These are phyloP conservation scores for Botrytis sinoallii DNA, from an alignment of 2,329 filamentous ascomycete genomes.

Conservation along the genomic window DNA sequence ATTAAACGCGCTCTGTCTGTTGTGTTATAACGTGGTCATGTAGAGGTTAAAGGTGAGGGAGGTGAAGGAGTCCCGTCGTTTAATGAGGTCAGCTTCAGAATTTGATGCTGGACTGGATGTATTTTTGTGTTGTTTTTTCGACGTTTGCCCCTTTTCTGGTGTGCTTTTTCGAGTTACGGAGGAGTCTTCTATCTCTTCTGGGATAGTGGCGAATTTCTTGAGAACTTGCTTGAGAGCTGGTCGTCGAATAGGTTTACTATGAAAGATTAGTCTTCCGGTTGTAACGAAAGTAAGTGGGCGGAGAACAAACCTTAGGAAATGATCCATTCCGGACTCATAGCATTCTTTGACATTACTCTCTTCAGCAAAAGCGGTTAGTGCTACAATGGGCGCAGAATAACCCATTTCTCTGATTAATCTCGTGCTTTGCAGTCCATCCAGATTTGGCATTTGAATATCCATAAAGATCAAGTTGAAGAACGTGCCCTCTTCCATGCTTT, in stretches of 20 bases:
- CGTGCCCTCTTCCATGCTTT: conserved; percentile 69
- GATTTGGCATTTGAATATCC: conserved; percentile 92
- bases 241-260: conserved; percentile 68
- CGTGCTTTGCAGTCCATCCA: conserved; percentile 85
- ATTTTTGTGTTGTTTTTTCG: not conserved
- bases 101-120: not conserved
- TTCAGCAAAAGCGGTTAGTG: conserved; percentile 84
- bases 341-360: conserved; percentile 85
- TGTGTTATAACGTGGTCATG: not conserved
- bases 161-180: conserved; percentile 41
- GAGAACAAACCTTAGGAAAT: conserved; percentile 58
- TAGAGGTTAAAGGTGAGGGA: not conserved
- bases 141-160: conserved; percentile 4
- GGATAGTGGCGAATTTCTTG: conserved; percentile 78
- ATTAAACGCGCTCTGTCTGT: not conserved
- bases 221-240: conserved; percentile 83
- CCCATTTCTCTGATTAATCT: conserved; percentile 81
- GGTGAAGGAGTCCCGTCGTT: not conserved
- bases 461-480: conserved; percentile 90
- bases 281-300: not conserved
- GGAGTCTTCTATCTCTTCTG: conserved; percentile 54
- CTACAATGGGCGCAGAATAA: conserved; percentile 84
- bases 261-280: conserved; percentile 21
- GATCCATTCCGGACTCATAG: conserved; percentile 88
- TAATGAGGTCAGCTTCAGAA: not conserved